Base-by-base conservation (phyloP, 495 filamentous ascomycete genomes). In the Penicillium lividum region DNA sequence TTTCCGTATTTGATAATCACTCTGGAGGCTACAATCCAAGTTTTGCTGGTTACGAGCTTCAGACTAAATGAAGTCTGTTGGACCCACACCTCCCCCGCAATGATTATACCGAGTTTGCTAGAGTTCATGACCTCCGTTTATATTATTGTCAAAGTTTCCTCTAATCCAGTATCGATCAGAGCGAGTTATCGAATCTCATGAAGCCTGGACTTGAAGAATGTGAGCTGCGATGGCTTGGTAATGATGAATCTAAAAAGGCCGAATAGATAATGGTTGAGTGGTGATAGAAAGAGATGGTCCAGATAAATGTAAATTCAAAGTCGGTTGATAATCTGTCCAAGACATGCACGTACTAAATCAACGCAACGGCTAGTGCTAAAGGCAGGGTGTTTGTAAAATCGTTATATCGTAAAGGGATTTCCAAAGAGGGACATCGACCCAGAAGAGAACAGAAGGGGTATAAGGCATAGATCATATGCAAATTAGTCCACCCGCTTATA, bases 401-500 rank as follows among this genome's bases (percentile, higher is more conserved):
- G 38, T 47, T 28, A 49, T 11, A 45, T 49, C 54, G 49, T 53
- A 3, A 15, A 11, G 15, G 7, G 10, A 3, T 15, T n/a, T 30
- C 16, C 30, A n/a, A 27, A 16, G 11, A 25, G 0, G 50, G n/a
- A 53, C 16, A 11, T 53, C 10, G 27, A 18, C 36, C 38, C 25
- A 16, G 7, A 36, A 11, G 1, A 15, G 0, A 31, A 29, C 34
- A 33, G 15, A 30, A 57, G 40, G 49, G 48, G 49, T 58, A 59
- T 53, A 38, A 40, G 48, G 54, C 6, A 54, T 43, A 48, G 15
- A 47, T 22, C 10, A 57, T 34, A 38, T 29, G 16, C 25, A 28
- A 33, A 34, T 56, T 63, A 73, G 6, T 75, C 73, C 51, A 74
- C 22, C 22, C 73, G 64, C 54, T 72, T 76, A 47, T 74, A 78